Base-by-base conservation (phyloP, 495 filamentous ascomycete species). In the Penicillium paradoxum region DNA sequence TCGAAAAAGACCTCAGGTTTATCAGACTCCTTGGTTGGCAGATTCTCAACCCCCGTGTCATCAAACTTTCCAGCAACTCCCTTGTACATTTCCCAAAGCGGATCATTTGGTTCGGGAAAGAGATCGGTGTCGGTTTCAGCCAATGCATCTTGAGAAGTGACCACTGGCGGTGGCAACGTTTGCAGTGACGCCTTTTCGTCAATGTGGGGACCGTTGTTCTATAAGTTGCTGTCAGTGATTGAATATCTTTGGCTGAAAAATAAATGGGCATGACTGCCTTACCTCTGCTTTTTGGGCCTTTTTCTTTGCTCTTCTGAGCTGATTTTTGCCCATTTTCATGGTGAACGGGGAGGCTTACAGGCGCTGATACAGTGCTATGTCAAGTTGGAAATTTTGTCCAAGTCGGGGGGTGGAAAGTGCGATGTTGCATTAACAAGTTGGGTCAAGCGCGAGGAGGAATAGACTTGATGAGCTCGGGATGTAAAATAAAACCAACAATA, bases 1-100 rank as follows among this genome's bases (percentile, higher is more conserved):
- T 87, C 84, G 54, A 85, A 93, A 63, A 83, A 93, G 4, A 96
- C 79, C 68, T 96, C 84, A 22, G 90, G 91, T 69, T 96, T 95
- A 52, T 91, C 88, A 14, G 79, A 76, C 25, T 86, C 87, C 59
- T 86, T 85, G 15, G 72, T 71, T 45, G 78, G 73, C 48, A 76
- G 72, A 54, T 83, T 76, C n/a, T 85, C 79, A 17, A 78, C 76
- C 33, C 76, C 76, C 21, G 69, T 69, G 17, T 82, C 77, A 41
- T 82, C 67, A 48, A 97, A 98, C 64, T 82, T 88, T 54, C 77
- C 80, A 51, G 91, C 82, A 25, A 96, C 79, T 49, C 80, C 79
- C 73, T 87, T 90, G 76, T 88, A 98, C 71, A 89, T 83, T 24
- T 83, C 81, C 69, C 82, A 95, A 19, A 91, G 75, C 4, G 92